A percentile compares a stretch with the other conserved stretches of the same genome.
These are phyloP conservation scores for Phytophthora fragariaefolia DNA, from an alignment of 352 stramenopile species.

Conservation along the genomic window DNA sequence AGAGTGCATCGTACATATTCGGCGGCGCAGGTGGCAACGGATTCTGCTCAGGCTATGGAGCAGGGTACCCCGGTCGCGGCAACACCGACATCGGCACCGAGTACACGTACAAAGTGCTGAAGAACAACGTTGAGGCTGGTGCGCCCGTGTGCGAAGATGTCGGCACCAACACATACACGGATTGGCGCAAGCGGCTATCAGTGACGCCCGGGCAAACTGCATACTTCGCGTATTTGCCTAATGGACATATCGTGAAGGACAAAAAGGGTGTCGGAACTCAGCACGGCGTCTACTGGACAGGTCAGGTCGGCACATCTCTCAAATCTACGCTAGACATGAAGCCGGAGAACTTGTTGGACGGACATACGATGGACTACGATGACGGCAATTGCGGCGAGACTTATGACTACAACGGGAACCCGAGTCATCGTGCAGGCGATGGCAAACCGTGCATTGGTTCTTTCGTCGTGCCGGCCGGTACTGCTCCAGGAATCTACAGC, in stretches of 20 bases:
- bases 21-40: conserved; percentile 67
- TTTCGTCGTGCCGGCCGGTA: conserved; percentile 57
- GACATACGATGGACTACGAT: conserved; percentile 56
- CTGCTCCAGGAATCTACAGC: conserved; percentile 53
- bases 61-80: conserved; percentile 64
- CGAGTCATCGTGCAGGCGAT: conserved; percentile 55
- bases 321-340: conserved; percentile 58
- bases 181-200: conserved; percentile 62
- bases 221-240: conserved; percentile 66
- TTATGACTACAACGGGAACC: conserved; percentile 46
- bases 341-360: conserved; percentile 52
- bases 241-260: conserved; percentile 73
- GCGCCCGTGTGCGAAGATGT: conserved; percentile 52
- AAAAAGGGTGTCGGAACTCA: conserved; percentile 67
- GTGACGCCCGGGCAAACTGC: conserved; percentile 44
- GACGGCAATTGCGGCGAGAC: conserved; percentile 71
- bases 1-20: conserved; percentile 75
- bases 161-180: conserved; percentile 57
- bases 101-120: conserved; percentile 77
- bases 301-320: conserved; percentile 43
- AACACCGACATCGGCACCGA: conserved; percentile 51
- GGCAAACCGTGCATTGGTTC: conserved; percentile 65
- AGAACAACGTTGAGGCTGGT: conserved; percentile 66
- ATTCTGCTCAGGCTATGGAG: conserved; percentile 69
- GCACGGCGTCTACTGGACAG: conserved; percentile 73